phyloP scores from a whole-genome alignment of 2,329 filamentous ascomycete species.

The Hypoxylon rubiginosum region DNA sequence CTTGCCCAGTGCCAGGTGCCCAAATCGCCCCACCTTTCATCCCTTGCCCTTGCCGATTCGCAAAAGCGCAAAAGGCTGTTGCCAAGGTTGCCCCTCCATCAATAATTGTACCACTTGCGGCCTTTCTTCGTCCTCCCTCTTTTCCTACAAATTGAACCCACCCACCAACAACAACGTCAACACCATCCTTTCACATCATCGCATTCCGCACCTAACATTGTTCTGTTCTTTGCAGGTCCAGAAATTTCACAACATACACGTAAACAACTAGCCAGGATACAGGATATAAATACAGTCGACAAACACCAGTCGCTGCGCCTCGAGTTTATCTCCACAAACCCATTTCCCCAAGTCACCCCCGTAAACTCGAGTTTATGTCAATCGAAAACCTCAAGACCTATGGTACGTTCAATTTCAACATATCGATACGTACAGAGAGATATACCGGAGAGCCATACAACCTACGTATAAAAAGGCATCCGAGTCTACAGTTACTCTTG shows the following conservation, averaged over 20 bases:
- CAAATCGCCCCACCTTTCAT: conserved; percentile 32
- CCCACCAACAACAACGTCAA: conserved; percentile 37
- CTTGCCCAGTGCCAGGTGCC: conserved; percentile 33
- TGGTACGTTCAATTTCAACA: conserved; percentile 71
- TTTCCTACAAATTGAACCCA: conserved; percentile 65
- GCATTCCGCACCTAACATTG: conserved; percentile 25
- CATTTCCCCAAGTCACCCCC: conserved; percentile 69
- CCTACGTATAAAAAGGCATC: background rate
- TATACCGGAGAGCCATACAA: background rate
- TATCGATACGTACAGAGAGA: background rate
- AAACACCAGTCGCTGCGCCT: conserved; percentile 63
- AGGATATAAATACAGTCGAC: conserved; percentile 60
- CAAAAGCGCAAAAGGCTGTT: conserved; percentile 27
- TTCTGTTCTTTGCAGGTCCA: conserved; percentile 1
- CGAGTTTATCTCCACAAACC: conserved; percentile 57
- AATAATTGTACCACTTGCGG: conserved; percentile 35
- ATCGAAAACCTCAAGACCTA: conserved; percentile 99
- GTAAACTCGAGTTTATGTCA: conserved; percentile 93
- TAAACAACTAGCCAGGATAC: conserved; percentile 50
- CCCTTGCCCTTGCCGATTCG: conserved; percentile 34
- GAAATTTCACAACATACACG: conserved; percentile 21
- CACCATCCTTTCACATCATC: conserved; percentile 31
- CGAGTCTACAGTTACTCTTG: background rate
- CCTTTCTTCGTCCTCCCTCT: conserved; percentile 39
- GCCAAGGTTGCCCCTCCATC: conserved; percentile 42